phyloP scores from a whole-genome alignment of 306 rosid species.

The Lathyrus tuberosus region DNA sequence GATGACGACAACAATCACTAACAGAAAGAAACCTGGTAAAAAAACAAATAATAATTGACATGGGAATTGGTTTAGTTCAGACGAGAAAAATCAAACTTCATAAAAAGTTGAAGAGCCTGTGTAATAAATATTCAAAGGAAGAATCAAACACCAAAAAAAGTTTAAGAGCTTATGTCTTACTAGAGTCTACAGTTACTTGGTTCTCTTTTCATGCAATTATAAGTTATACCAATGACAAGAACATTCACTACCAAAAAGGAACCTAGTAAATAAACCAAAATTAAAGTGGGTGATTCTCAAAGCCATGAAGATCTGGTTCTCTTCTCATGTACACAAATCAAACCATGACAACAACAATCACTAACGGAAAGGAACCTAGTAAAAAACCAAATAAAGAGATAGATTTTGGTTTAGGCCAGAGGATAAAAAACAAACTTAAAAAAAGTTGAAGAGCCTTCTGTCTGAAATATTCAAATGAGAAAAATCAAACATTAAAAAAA shows the following conservation, averaged over 20 bases:
- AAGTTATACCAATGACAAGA: neutral
- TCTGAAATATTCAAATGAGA: conserved; percentile 7
- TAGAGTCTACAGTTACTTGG: too few species aligned
- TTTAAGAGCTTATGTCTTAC: too few species aligned
- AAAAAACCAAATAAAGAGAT: neutral
- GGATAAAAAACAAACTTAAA: neutral
- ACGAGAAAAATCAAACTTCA: too few species aligned
- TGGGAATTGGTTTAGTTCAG: too few species aligned
- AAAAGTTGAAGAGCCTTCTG: neutral
- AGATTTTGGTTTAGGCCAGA: neutral
- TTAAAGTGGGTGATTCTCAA: neutral
- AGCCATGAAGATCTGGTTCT: neutral
- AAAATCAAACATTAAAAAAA: neutral
- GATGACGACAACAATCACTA: too few species aligned
- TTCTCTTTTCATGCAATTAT: neutral
- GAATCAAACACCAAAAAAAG: too few species aligned
- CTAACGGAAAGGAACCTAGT: neutral
- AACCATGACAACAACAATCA: conserved; percentile 13
- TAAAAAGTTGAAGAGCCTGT: too few species aligned
- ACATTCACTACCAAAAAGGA: neutral
- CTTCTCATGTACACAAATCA: conserved; percentile 7
- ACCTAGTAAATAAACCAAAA: neutral
- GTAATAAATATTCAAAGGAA: too few species aligned
- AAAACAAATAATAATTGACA: too few species aligned
- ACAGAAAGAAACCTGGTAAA: too few species aligned